These are phyloP conservation scores for Fraxinus paxiana DNA, from an alignment of 305 asterid genomes.

Conservation along the genomic window DNA sequence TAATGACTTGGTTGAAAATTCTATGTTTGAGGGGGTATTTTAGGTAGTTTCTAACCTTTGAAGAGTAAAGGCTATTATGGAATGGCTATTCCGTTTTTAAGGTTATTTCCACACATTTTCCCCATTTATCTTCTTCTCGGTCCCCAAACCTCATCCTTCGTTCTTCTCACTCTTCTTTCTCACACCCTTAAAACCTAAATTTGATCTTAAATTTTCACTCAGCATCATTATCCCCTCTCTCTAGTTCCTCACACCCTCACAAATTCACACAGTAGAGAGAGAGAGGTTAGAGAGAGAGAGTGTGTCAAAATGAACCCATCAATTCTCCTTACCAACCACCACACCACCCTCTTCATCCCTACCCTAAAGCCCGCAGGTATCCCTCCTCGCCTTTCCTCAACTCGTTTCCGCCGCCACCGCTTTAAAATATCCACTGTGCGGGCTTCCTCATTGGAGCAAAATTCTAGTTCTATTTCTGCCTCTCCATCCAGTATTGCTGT, in stretches of 20 bases:
- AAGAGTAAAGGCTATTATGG: no score
- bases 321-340: constrained; percentile 32
- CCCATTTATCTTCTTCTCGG: constrained; percentile 18
- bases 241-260: background rate
- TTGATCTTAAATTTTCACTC: background rate
- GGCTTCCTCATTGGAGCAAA: constrained; percentile 18
- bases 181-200: constrained; percentile 20
- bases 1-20: no score
- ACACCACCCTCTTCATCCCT: constrained; percentile 21
- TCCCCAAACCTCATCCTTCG: background rate
- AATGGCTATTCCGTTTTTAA: no score
- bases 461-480: background rate
- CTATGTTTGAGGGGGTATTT: no score
- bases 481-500: constrained; percentile 27
- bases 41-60: no score
- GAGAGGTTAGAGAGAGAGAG: background rate
- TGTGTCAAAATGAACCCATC: constrained; percentile 38
- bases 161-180: background rate
- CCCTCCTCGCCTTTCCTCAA: constrained; percentile 23
- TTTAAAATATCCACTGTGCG: constrained; percentile 30
- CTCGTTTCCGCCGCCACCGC: constrained; percentile 27
- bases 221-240: background rate
- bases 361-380: constrained; percentile 26
- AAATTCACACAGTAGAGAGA: background rate
- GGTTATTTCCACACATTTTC: no score